These are phyloP conservation scores for Tylopilus rubrobrunneus DNA, from an alignment of 768 basidiomycete genomes.

Conservation along the genomic window DNA sequence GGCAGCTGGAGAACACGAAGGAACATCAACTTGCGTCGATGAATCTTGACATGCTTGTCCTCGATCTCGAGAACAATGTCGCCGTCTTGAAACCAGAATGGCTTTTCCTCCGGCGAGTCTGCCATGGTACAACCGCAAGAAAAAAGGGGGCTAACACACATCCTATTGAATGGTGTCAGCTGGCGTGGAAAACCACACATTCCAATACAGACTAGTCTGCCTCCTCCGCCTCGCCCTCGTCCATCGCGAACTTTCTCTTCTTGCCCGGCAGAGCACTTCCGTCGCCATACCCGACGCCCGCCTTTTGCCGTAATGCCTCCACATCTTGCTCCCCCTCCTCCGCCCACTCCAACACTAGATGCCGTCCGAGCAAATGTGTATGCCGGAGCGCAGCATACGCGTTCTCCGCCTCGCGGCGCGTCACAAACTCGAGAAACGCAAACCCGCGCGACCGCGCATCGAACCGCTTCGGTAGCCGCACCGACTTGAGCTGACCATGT, in stretches of 20 bases:
- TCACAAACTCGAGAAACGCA: constrained; percentile 93
- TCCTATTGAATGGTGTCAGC: not conserved
- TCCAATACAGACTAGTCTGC: constrained; percentile 9
- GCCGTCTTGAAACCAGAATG: constrained; percentile 34
- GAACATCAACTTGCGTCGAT: constrained; percentile 20
- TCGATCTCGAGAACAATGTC: constrained; percentile 32
- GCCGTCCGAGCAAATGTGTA: constrained; percentile 93
- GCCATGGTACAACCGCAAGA: not conserved
- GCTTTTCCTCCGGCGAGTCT: not conserved
- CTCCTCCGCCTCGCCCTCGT: constrained; percentile 33
- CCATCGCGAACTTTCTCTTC: constrained; percentile 68
- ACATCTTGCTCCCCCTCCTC: constrained; percentile 77
- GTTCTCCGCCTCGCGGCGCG: constrained; percentile 84
- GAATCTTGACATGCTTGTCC: constrained; percentile 26
- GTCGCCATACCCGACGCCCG: constrained; percentile 70
- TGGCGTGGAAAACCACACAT: constrained; percentile 6
- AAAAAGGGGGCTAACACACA: not conserved
- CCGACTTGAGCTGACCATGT: constrained; percentile 91
- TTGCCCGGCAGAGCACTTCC: constrained; percentile 68
- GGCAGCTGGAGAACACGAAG: constrained; percentile 31
- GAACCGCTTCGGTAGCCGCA: constrained; percentile 90
- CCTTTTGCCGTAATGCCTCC: constrained; percentile 72
- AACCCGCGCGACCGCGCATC: constrained; percentile 88
- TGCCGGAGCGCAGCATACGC: constrained; percentile 85
- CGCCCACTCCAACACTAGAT: constrained; percentile 95